Evolutionary conservation across 129 eudicot species (phyloP).

Genomic region (Artemisia argyi): DNA sequence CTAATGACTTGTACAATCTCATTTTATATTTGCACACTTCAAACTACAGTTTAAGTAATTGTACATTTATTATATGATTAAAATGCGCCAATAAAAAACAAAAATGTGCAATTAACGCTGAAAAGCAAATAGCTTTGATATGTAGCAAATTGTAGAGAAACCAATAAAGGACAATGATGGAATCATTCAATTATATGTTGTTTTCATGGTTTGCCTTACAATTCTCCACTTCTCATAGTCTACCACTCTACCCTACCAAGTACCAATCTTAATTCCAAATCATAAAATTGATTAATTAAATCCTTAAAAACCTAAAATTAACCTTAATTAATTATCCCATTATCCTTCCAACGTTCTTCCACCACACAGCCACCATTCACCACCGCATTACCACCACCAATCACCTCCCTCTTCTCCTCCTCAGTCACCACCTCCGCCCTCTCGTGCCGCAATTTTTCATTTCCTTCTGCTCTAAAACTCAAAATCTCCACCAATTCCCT

Average conservation of each 20-base stretch:
- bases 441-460: background rate
- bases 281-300: background rate
- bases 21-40: background rate
- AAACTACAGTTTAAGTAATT: too few species aligned
- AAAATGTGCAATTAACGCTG: too few species aligned
- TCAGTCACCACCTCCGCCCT: constrained; percentile 32
- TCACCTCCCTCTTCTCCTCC: constrained; percentile 71
- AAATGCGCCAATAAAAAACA: too few species aligned
- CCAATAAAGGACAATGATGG: constrained; percentile 9
- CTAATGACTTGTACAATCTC: background rate
- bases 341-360: constrained; percentile 20
- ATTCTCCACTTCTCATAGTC: constrained; percentile 54
- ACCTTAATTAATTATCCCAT: constrained; percentile 12
- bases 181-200: constrained; percentile 14
- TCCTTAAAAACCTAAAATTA: constrained; percentile 9
- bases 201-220: constrained; percentile 35
- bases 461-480: constrained; percentile 52
- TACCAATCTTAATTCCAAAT: constrained; percentile 7
- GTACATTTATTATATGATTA: too few species aligned
- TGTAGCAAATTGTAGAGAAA: background rate
- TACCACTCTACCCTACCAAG: constrained; percentile 30
- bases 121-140: background rate
- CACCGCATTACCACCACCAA: constrained; percentile 23
- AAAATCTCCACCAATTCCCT: constrained; percentile 56
- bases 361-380: constrained; percentile 19